Conservation (phyloP, 495 filamentous ascomycete genomes). For the Neurospora cerealis region DNA sequence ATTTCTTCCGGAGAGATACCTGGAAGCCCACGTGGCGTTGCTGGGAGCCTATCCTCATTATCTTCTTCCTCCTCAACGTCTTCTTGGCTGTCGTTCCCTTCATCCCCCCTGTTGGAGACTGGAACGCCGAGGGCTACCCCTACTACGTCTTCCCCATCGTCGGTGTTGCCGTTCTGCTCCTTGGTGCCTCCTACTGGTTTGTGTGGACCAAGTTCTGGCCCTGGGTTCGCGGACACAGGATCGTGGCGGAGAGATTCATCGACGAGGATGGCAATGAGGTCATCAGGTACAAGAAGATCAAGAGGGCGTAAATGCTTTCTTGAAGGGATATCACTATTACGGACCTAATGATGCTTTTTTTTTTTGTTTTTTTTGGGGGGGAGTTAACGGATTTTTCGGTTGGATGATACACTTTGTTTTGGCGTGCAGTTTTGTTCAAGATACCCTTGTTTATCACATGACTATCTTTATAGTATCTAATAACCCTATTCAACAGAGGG, state of each 20-base stretch:
- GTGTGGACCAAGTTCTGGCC: slow-evolving; percentile 42
- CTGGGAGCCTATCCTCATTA: slow-evolving; percentile 33
- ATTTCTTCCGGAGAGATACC: slow-evolving; percentile 29
- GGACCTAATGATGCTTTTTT: background rate
- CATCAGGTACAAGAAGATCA: slow-evolving; percentile 24
- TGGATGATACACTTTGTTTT: background rate
- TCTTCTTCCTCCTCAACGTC: slow-evolving; percentile 39
- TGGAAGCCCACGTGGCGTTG: slow-evolving; percentile 36
- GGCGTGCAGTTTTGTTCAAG: background rate
- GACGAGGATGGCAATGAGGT: slow-evolving; percentile 38
- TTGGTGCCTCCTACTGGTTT: slow-evolving; percentile 40
- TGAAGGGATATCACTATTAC: background rate
- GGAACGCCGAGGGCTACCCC: slow-evolving; percentile 38
- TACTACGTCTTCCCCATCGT: slow-evolving; percentile 45
- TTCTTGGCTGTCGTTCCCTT: slow-evolving; percentile 43
- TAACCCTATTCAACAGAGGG: background rate
- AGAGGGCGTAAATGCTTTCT: slow-evolving; percentile 1
- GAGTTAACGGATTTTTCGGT: background rate
- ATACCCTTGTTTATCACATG: slow-evolving; percentile 1
- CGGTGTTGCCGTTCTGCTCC: slow-evolving; percentile 35
- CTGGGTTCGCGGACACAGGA: slow-evolving; percentile 38
- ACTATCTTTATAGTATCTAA: background rate
- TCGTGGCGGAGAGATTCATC: slow-evolving; percentile 32
- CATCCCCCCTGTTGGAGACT: slow-evolving; percentile 37
- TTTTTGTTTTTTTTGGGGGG: background rate